A percentile compares a stretch with the other conserved stretches of the same genome.
Conservation (phyloP, 257 asterid genomes). For the Plectranthus barbatus region DNA sequence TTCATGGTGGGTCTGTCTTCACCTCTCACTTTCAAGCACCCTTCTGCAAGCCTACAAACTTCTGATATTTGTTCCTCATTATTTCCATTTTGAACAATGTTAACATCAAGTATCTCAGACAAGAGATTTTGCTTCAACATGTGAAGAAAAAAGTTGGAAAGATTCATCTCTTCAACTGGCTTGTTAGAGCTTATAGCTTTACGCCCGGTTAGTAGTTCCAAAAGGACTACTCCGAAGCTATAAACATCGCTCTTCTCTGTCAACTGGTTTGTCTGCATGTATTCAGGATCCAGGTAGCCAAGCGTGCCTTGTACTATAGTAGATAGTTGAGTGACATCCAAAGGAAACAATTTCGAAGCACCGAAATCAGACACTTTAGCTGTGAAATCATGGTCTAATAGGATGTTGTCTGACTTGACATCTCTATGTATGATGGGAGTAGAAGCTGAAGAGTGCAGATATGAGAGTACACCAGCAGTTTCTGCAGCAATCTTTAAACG, state of each 20-base stretch:
- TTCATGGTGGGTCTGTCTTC: too few species aligned
- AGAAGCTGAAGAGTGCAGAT: constrained; percentile 27
- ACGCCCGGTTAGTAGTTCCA: constrained; percentile 20
- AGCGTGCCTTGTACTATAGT: constrained; percentile 17
- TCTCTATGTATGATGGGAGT: constrained; percentile 34
- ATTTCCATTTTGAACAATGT: too few species aligned
- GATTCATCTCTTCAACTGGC: constrained; percentile 19
- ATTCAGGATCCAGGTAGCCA: constrained; percentile 20
- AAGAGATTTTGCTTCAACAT: background rate
- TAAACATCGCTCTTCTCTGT: constrained; percentile 20
- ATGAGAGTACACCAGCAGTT: constrained; percentile 22
- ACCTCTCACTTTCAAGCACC: too few species aligned
- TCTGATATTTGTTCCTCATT: too few species aligned
- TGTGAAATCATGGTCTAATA: constrained; percentile 17
- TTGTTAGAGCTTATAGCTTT: constrained; percentile 8
- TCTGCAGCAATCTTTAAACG: constrained; percentile 25
- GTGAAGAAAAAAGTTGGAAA: constrained; percentile 19
- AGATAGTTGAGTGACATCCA: constrained; percentile 10
- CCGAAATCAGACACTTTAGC: constrained; percentile 24
- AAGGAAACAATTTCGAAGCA: constrained; percentile 26
- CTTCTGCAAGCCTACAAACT: too few species aligned
- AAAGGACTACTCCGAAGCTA: constrained; percentile 24
- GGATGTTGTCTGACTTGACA: constrained; percentile 22
- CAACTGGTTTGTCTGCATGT: constrained; percentile 3
- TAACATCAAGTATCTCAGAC: constrained; percentile 13